Percentiles rank a stretch among this genome's conserved stretches.
Evolutionary conservation across 306 rosid species (phyloP).

Genomic region (Arachis hypogaea): DNA sequence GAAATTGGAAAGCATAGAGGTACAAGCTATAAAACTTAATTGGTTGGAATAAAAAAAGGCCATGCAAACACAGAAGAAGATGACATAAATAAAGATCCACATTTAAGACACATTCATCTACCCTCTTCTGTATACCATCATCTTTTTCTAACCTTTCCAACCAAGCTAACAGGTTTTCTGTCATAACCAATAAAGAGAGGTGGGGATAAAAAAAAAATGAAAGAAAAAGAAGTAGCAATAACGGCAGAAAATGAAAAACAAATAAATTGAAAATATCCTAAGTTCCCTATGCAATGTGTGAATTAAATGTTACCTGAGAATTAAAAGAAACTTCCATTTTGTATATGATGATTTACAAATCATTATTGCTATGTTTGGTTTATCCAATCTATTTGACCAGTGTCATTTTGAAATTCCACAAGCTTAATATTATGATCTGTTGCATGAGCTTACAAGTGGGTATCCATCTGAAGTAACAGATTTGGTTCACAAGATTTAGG

Average conservation of each 20-base stretch:
- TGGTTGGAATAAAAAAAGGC: conserved; percentile 41
- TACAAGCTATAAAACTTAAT: conserved; percentile 29
- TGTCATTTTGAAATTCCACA: too few species aligned
- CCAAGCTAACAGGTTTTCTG: conserved; percentile 50
- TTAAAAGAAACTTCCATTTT: conserved; percentile 4
- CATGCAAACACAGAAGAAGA: conserved; percentile 21
- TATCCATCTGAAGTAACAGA: too few species aligned
- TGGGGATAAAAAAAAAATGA: conserved; percentile 17
- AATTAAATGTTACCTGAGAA: conserved; percentile 30
- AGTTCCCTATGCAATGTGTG: conserved; percentile 14
- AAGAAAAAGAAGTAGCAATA: conserved; percentile 32
- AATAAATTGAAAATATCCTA: conserved; percentile 3
- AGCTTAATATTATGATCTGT: too few species aligned
- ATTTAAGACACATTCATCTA: conserved; percentile 58
- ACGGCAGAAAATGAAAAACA: conserved; percentile 4
- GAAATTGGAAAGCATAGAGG: conserved; percentile 25
- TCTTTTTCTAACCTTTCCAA: conserved; percentile 56
- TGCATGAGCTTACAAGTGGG: too few species aligned
- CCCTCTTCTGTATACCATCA: conserved; percentile 57
- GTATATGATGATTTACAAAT: conserved; percentile 4
- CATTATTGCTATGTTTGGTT: conserved; percentile 32
- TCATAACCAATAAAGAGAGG: conserved; percentile 42
- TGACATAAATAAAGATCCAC: conserved; percentile 34
- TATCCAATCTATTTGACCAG: too few species aligned
- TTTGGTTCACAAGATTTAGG: too few species aligned